These are phyloP conservation scores for Phenoliferia sp. DNA, from an alignment of 1,284 basidiomycete genomes.

Conservation along the genomic window DNA sequence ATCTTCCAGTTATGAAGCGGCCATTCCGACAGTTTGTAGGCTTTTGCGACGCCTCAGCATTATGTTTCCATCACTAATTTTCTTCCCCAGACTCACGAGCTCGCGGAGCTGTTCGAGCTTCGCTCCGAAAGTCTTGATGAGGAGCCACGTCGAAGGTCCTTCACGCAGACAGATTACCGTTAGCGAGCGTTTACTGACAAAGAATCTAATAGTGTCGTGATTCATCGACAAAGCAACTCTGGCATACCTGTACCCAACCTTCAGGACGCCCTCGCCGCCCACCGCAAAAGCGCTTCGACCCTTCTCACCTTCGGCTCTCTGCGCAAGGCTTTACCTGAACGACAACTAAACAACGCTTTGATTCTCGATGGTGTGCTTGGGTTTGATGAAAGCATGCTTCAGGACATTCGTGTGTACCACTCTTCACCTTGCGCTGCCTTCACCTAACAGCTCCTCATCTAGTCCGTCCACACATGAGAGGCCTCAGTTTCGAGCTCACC, in stretches of 20 bases:
- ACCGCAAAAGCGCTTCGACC: slow-evolving; percentile 12
- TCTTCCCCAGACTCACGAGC: slow-evolving; percentile 23
- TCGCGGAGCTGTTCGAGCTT: slow-evolving; percentile 33
- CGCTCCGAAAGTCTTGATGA: slow-evolving; percentile 35
- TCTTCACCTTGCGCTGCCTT: background rate
- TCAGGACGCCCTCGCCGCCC: slow-evolving; percentile 29
- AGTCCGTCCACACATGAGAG: background rate
- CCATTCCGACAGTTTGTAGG: slow-evolving; percentile 35
- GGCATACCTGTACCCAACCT: slow-evolving; percentile 30
- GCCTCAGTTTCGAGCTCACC: background rate
- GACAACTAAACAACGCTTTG: slow-evolving; percentile 23
- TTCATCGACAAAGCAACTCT: slow-evolving; percentile 29
- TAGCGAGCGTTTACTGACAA: background rate
- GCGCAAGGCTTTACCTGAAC: slow-evolving; percentile 15
- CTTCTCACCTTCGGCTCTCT: slow-evolving; percentile 18
- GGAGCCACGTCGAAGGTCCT: slow-evolving; percentile 29
- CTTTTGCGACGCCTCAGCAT: background rate
- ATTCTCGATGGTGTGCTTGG: slow-evolving; percentile 37
- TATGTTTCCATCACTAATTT: background rate
- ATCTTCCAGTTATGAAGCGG: slow-evolving; percentile 35
- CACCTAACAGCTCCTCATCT: background rate
- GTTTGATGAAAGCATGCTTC: slow-evolving; percentile 29
- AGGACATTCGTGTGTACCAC: slow-evolving; percentile 23
- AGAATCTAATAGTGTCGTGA: slow-evolving; percentile 22
- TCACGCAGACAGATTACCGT: background rate